Evolutionary conservation across 2,329 filamentous ascomycete genomes (phyloP), one percentile per base, ranked within the genome.

Genomic region (Graphilbum sp.): DNA sequence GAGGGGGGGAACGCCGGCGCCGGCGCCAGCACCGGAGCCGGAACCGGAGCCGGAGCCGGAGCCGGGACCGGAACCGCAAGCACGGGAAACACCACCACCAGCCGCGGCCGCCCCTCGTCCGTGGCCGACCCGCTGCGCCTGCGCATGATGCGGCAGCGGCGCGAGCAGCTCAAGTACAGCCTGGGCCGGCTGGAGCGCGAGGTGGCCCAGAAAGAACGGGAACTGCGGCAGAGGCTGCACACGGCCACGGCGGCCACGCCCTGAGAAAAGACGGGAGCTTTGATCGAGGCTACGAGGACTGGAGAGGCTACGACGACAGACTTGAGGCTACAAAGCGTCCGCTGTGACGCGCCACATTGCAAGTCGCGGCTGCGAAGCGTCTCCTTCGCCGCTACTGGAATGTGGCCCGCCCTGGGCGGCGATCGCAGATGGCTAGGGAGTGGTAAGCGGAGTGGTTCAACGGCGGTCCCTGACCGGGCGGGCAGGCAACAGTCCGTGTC

Each of bases 101-200:
- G 50, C 41, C 13, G 21, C 5, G 5, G 3, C 5, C 13, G 47
- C 16, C 7, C n/a, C 16, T 3, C 30, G 5, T 5, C 42, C 32
- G 9, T 15, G 4, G 39, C 18, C 50, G 64, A 65, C 33, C 64
- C 62, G 48, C 52, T 74, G 35, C 56, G 65, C 17, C 68, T 66
- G 2, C 61, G 65, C 49, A 77, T 81, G 45, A 57, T 90, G 40
- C 65, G 73, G 41, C 82, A 86, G 63, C 79, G 85, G 58, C 88
- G 84, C 58, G 85, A 93, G 57, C 73, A 84, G 36, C 60, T 94
- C 48, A 77, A 82, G 54, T 94, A 92, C 61, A 79, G 83, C 21
- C 83, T 94, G 16, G 84, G 90, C 53, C 69, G 86, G 43, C 57
- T 95, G 46, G 83, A 90, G 62, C 54, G 94, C 50, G 84, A 94